Base-by-base conservation (phyloP, 2,329 filamentous ascomycete species). In the Emericellopsis cladophorae region DNA sequence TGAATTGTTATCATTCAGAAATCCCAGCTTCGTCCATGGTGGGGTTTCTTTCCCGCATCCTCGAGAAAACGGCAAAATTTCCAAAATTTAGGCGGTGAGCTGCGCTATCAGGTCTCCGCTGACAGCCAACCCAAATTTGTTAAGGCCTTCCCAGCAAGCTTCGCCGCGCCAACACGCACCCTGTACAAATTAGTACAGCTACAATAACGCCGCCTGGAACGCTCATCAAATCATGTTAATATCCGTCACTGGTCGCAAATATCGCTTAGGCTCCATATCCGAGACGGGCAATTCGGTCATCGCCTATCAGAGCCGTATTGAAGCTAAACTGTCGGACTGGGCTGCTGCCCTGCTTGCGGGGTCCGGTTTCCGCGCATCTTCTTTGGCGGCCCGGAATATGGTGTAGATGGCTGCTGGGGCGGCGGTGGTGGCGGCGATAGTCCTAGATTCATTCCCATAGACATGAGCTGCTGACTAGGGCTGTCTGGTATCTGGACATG, bases 31-130 rank as follows among this genome's bases (percentile, higher is more conserved):
- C 39, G 36, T 43, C 40, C 41, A 40, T 49, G 46, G 40, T 44
- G 41, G 46, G 40, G 40, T 29, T 29, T 29, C 26, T 29, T 29
- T 29, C 8, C 26, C 18, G 4, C 31, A 36, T 12, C 24, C 24
- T n/a, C 11, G 5, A 31, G 23, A 39, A 36, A 26, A 14, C 29
- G 32, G 24, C 33, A 49, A 52, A 51, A 48, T 46, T 39, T 48
- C 42, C 44, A 48, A 52, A 54, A 48, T 45, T 53, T 47, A 45
- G 51, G 51, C 51, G 51, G 51, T 54, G 49, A 54, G 42, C 10
- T 26, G n/a, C 26, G 12, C 37, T 40, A 40, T 31, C 37, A 32
- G 5, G 8, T 18, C 26, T 12, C 26, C 33, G 33, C 33, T 3
- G n/a, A 4, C 12, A 29, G 12, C 12, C 8, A 4, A 29, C 8